Conservation (phyloP, 495 filamentous ascomycete species). For the Achaetomiella virescens region DNA sequence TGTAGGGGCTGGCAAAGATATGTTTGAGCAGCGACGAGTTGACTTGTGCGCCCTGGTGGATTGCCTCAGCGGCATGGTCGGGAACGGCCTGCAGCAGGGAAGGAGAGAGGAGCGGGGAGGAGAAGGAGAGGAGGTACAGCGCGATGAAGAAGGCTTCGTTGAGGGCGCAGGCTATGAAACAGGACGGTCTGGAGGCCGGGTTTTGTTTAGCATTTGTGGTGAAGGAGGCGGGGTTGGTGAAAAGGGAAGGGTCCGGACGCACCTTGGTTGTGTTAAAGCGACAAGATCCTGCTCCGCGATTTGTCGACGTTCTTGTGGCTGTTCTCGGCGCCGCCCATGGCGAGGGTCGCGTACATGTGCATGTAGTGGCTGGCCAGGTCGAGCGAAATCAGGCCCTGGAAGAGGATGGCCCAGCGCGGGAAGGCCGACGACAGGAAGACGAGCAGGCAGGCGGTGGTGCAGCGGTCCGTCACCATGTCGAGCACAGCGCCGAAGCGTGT, state of each 20-base stretch:
- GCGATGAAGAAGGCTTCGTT: conserved; percentile 98
- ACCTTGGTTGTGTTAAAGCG: conserved; percentile 96
- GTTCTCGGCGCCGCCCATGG: conserved; percentile 68
- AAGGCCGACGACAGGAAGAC: conserved; percentile 90
- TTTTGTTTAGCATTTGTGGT: neutral
- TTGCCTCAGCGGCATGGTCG: conserved; percentile 42
- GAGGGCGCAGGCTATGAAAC: conserved; percentile 78
- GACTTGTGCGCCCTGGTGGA: conserved; percentile 60
- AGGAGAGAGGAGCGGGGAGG: conserved; percentile 75
- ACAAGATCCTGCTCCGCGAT: conserved; percentile 70
- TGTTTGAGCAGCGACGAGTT: conserved; percentile 54
- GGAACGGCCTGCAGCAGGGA: conserved; percentile 57
- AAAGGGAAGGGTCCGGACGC: conserved; percentile 24
- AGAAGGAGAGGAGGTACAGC: conserved; percentile 95
- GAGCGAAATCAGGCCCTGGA: conserved; percentile 85
- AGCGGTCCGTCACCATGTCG: conserved; percentile 90
- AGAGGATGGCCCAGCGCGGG: conserved; percentile 84
- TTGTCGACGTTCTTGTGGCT: conserved; percentile 94
- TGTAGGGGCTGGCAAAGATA: conserved; percentile 78
- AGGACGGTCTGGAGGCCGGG: conserved; percentile 62
- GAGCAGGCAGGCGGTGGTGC: conserved; percentile 88
- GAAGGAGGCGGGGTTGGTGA: neutral
- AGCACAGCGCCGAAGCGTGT: conserved; percentile 93
- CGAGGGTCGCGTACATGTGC: conserved; percentile 92
- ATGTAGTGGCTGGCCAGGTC: conserved; percentile 96